These are phyloP conservation scores for Hericium rajendrae DNA, from an alignment of 768 basidiomycete species.

Conservation along the genomic window DNA sequence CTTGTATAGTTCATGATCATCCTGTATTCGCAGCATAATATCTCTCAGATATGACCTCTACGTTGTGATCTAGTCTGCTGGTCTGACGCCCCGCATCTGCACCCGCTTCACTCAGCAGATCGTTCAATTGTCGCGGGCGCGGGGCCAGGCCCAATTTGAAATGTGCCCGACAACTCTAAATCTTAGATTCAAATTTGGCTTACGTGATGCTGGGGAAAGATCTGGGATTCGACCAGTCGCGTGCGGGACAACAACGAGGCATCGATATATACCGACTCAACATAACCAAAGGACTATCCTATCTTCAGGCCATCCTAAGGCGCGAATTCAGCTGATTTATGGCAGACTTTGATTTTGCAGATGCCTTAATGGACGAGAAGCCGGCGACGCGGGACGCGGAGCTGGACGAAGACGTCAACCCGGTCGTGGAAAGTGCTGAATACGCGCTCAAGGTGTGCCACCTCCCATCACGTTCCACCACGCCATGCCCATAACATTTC, in stretches of 20 bases:
- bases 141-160: not conserved
- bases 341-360: not conserved
- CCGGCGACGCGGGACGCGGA: not conserved
- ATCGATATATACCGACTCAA: not conserved
- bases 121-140: too few species aligned
- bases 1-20: too few species aligned
- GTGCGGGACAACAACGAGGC: not conserved
- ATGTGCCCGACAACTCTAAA: not conserved
- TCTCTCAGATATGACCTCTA: too few species aligned
- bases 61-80: too few species aligned
- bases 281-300: not conserved
- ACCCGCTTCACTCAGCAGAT: too few species aligned
- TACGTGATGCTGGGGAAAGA: not conserved
- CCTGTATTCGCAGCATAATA: too few species aligned
- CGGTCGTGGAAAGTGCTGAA: slow-evolving; percentile 12
- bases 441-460: slow-evolving; percentile 11
- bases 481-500: too few species aligned
- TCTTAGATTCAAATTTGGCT: not conserved
- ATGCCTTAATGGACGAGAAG: slow-evolving; percentile 1
- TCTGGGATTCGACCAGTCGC: not conserved
- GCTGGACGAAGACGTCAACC: slow-evolving; percentile 5
- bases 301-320: not conserved
- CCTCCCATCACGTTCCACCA: too few species aligned
- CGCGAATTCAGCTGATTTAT: not conserved
- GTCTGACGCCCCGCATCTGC: too few species aligned